phyloP scores from a whole-genome alignment of 768 basidiomycete species.

The Dentipellis fragilis region DNA sequence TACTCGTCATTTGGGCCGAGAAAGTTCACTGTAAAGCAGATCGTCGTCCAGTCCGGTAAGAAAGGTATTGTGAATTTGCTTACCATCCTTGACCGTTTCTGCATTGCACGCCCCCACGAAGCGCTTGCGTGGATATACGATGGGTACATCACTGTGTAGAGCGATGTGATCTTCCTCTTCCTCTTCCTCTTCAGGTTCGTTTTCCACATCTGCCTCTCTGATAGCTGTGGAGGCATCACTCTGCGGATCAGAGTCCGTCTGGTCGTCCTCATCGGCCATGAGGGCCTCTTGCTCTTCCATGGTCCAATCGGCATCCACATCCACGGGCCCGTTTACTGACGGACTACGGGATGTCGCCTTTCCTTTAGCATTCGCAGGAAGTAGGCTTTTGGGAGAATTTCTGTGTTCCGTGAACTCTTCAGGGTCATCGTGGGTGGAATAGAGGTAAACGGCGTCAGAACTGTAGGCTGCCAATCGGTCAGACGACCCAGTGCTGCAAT shows the following conservation, averaged over 20 bases:
- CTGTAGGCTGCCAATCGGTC: conserved; percentile 45
- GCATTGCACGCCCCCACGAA: conserved; percentile 70
- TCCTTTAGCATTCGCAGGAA: conserved; percentile 10
- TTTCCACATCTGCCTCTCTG: conserved; percentile 2
- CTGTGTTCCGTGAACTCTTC: conserved; percentile 7
- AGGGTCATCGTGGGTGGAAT: conserved; percentile 61
- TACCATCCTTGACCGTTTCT: conserved; percentile 82
- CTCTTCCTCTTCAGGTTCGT: conserved; percentile 19
- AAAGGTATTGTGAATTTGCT: conserved; percentile 15
- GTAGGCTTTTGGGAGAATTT: conserved; percentile 6
- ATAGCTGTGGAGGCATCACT: too few relatives aligned
- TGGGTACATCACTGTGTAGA: conserved; percentile 30
- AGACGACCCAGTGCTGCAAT: not conserved
- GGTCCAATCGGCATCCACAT: not conserved
- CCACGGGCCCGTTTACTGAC: not conserved
- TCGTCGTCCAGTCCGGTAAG: not conserved
- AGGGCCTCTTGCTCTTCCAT: not conserved
- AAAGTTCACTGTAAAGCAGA: conserved; percentile 56
- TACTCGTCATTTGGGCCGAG: conserved; percentile 71
- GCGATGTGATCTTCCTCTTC: conserved; percentile 19
- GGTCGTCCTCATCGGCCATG: not conserved
- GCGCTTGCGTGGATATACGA: conserved; percentile 51
- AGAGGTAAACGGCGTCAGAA: conserved; percentile 63
- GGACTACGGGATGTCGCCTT: not conserved
- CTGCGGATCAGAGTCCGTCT: not conserved